These are phyloP conservation scores for Cladochytrium replicatum DNA, from an alignment of 192 early-diverging fungal genomes.

Conservation along the genomic window DNA sequence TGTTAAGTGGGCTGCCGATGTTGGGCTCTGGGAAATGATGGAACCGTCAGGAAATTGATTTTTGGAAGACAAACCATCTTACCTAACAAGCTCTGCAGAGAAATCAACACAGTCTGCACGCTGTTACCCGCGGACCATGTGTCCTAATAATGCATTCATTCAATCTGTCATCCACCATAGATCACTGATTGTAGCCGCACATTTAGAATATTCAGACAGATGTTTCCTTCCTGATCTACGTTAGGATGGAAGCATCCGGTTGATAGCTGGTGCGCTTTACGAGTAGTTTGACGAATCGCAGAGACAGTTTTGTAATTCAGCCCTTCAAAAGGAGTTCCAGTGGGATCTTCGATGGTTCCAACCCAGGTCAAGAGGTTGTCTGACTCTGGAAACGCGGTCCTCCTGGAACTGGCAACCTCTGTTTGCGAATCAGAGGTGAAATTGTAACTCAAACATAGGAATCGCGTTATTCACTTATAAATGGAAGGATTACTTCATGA, in stretches of 20 bases:
- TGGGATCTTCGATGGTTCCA: conserved; percentile 38
- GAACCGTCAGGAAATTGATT: too few relatives aligned
- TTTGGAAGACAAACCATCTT: too few relatives aligned
- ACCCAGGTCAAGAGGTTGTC: conserved; percentile 46
- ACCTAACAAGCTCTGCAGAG: conserved; percentile 44
- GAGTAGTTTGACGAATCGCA: conserved; percentile 41
- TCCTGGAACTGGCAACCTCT: conserved; percentile 39
- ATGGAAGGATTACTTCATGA: neutral
- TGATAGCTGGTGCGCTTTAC: conserved; percentile 32
- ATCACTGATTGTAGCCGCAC: conserved; percentile 5
- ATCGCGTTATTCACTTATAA: neutral
- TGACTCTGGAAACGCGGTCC: neutral
- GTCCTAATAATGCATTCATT: conserved; percentile 16
- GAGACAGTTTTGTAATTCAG: conserved; percentile 36
- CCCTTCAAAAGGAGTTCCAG: conserved; percentile 36
- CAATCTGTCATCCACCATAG: neutral
- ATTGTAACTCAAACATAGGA: conserved; percentile 41
- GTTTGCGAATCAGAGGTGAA: conserved; percentile 61
- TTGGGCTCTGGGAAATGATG: too few relatives aligned
- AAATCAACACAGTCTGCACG: conserved; percentile 43
- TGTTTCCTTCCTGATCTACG: conserved; percentile 33
- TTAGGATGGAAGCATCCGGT: conserved; percentile 42
- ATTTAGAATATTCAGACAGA: conserved; percentile 47
- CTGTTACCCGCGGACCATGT: conserved; percentile 50
- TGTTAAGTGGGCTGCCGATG: conserved; percentile 42